Conservation (phyloP, 2,329 filamentous ascomycete genomes). For the Penicillium sp. region DNA sequence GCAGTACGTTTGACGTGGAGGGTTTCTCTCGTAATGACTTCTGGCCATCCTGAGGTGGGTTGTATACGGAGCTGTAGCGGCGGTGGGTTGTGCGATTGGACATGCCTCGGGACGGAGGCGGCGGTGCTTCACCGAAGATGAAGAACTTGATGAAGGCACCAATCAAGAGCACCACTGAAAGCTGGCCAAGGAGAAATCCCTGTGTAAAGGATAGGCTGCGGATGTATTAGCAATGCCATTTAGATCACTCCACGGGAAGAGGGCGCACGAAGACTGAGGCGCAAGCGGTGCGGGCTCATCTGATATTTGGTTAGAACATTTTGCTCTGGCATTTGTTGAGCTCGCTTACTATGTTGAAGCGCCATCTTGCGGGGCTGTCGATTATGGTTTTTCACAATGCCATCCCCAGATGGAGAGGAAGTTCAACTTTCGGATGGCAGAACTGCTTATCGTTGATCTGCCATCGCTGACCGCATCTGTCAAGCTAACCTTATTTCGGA, state of each 20-base stretch:
- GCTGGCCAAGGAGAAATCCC: constrained; percentile 87
- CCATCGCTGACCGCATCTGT: background rate
- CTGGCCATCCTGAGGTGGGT: constrained; percentile 41
- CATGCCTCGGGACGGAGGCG: constrained; percentile 76
- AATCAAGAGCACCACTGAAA: constrained; percentile 87
- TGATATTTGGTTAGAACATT: constrained; percentile 21
- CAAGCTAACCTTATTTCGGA: too few relatives aligned
- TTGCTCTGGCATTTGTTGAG: background rate
- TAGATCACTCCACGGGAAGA: constrained; percentile 14
- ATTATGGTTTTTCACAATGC: constrained; percentile 21
- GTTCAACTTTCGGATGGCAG: constrained; percentile 20
- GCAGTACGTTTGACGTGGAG: constrained; percentile 68
- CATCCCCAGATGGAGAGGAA: constrained; percentile 24
- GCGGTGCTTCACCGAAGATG: constrained; percentile 94
- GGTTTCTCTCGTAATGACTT: constrained; percentile 50
- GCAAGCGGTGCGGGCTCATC: constrained; percentile 32
- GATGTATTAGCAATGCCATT: constrained; percentile 18
- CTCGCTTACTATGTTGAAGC: constrained; percentile 33
- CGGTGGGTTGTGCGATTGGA: constrained; percentile 76
- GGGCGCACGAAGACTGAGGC: constrained; percentile 46
- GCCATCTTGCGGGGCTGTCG: constrained; percentile 33
- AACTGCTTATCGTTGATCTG: constrained; percentile 17
- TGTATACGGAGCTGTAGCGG: constrained; percentile 66
- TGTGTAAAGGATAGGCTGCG: constrained; percentile 84
- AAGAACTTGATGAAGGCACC: constrained; percentile 99